Evolutionary conservation across 768 basidiomycete genomes (phyloP), one percentile per base, ranked within the genome.

Genomic region (Candolleomyces aberdarensis): DNA sequence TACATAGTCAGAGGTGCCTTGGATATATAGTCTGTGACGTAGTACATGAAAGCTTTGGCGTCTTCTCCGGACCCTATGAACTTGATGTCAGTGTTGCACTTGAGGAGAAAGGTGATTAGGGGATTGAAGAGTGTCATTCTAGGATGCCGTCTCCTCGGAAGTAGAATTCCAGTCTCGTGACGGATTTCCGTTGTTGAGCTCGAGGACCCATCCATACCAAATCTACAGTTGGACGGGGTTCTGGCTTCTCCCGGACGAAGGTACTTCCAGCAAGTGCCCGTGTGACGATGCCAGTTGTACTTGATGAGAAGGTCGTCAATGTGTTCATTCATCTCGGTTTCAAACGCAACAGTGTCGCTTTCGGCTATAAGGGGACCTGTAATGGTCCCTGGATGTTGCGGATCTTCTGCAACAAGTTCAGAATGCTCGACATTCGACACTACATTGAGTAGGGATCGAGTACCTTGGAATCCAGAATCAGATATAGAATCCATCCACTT

Each of bases 11-110:
- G 26, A 11, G 49, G 44, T 1, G 51, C 17, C 32, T 64, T 64
- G 3, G 63, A 57, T 10, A 64, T 60, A 32, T 63, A 63, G 29
- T 57, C 59, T n/a, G 62, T 63, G 1, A 63, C 43, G 31, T 64
- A 64, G 56, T 61, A 64, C n/a, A 64, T 51, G n/a, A 57, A 19
- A 1, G 63, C 59, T 22, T 56, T 57, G 1, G 59, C 54, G 8
- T 41, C 56, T 15, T 39, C 31, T 6, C 63, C 59, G 0, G 63
- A 59, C 3, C 50, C 62, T 2, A 64, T 44, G 48, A 62, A 62
- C 39, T 62, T 56, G 46, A 57, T 57, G 26, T 62, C 61, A 8
- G 55, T 57, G 20, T 64, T 64, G 29, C 63, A 53, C 15, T 53
- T 53, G 26, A 53, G 5, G 7, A 53, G 52, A 29, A 53, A 53